A percentile compares a stretch with the other conserved stretches of the same genome.
Conservation (phyloP, 306 rosid species). For the Begonia peltatifolia region DNA sequence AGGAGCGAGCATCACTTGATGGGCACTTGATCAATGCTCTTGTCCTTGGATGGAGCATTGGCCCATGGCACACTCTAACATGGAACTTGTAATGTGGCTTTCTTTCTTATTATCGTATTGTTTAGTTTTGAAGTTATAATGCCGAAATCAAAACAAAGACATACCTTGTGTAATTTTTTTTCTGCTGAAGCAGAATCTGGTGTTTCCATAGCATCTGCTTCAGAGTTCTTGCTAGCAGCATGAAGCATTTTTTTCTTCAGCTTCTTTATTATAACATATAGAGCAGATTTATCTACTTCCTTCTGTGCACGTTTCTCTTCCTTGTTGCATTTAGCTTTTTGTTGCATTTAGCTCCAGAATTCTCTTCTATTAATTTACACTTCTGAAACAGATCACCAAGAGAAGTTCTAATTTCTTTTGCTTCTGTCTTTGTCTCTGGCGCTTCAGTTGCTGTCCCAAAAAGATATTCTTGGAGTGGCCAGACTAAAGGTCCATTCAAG, state of each 20-base stretch:
- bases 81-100: no score
- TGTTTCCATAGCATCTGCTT: slow-evolving; percentile 21
- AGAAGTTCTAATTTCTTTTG: slow-evolving; percentile 74
- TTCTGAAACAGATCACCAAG: slow-evolving; percentile 70
- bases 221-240: slow-evolving; percentile 37
- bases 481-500: slow-evolving; percentile 34
- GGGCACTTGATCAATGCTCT: no score
- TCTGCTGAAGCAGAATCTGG: slow-evolving; percentile 52
- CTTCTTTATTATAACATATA: slow-evolving; percentile 52
- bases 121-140: no score
- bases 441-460: slow-evolving; percentile 54
- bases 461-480: slow-evolving; percentile 64
- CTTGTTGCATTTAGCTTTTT: slow-evolving; percentile 3
- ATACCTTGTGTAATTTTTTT: slow-evolving; percentile 69
- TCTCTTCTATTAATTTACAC: slow-evolving; percentile 35
- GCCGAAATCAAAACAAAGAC: neutral
- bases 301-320: slow-evolving; percentile 2
- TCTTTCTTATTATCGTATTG: no score
- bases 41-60: no score
- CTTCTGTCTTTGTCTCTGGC: slow-evolving; percentile 52
- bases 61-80: no score
- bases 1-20: no score
- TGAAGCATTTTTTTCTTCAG: slow-evolving; percentile 55
- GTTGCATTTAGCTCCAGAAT: slow-evolving; percentile 10
- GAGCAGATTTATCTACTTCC: slow-evolving; percentile 27